phyloP scores from a whole-genome alignment of 1,284 basidiomycete species.

The Lentinula novae-zelandiae region DNA sequence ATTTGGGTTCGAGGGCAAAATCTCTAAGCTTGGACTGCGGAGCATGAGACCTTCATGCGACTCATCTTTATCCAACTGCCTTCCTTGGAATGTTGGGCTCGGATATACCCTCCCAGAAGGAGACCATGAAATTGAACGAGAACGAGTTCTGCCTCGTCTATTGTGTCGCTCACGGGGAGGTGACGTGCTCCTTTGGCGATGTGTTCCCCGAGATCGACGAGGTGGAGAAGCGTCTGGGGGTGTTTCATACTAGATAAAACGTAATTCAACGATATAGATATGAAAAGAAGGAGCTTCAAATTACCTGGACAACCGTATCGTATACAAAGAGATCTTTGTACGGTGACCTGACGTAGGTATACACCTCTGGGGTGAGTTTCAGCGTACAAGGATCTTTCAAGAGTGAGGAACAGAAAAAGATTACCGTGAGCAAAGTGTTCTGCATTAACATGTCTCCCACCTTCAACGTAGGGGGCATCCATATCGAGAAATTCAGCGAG shows the following conservation, averaged over 20 bases:
- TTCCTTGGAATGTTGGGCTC: background rate
- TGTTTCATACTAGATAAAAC: conserved; percentile 47
- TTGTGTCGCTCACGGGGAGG: background rate
- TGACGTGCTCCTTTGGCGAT: conserved; percentile 24
- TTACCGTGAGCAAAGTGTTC: conserved; percentile 89
- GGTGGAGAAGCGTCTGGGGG: conserved; percentile 32
- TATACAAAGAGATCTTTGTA: conserved; percentile 78
- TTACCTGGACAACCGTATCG: conserved; percentile 78
- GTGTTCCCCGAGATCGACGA: conserved; percentile 25
- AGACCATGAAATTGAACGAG: conserved; percentile 19
- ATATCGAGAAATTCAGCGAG: conserved; percentile 83
- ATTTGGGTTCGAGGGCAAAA: background rate
- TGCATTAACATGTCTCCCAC: conserved; percentile 60
- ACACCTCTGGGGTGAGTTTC: conserved; percentile 57
- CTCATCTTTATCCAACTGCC: background rate
- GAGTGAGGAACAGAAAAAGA: conserved; percentile 18
- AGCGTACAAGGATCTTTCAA: background rate
- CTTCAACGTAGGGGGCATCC: conserved; percentile 52
- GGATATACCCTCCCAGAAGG: conserved; percentile 15
- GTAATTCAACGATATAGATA: conserved; percentile 2
- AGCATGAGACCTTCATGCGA: background rate
- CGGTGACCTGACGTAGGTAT: conserved; percentile 81
- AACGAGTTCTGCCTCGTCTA: conserved; percentile 9
- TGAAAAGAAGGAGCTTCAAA: conserved; percentile 9
- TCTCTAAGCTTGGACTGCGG: background rate